Evolutionary conservation across 805 yeast genomes (phyloP), one percentile per base, ranked within the genome.

Genomic region (Teunomyces kruisii): DNA sequence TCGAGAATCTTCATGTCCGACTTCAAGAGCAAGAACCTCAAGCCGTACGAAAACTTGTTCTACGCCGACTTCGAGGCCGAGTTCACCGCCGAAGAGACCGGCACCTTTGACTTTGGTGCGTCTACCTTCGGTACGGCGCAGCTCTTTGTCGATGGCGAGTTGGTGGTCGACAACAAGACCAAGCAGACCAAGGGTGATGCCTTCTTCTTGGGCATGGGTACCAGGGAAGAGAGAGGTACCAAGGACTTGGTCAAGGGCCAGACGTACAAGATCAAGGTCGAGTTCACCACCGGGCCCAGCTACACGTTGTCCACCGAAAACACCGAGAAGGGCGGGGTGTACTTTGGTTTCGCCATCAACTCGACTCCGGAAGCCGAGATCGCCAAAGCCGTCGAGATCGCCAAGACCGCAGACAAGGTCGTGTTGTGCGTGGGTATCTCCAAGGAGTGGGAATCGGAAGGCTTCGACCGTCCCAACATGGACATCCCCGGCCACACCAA

Each of bases 401-500:
- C 87, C 32, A 67, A 69, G 49, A 30, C 55, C 1, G 80, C 61
- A 16, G 86, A 81, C 50, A 79, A 78, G 56, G 84, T 79, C 15
- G 59, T 81, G 14, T 53, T 81, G 38, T 59, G 70, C 43, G 64
- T 76, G 43, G 86, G 87, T 28, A 65, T 79, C 46, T 72, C 76
- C 49, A 62, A 63, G 24, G 84, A 79, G 32, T 80, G 79, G 75
- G 86, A 82, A 58, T 64, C 78, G 19, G 86, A 82, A 58, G 84
- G 86, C 32, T 73, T 66, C 50, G 87, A 81, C 57, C 66, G 86
- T 54, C 55, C 58, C 3, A 50, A 67, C 54, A 66, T 82, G 78
- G 70, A 71, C 37, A 64, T 80, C 22, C 86, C 86, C 22, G 74
- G 75, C 10, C 51, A 56, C 37, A 73, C 76, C 22, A 70, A 76